Conservation (phyloP, 176 grass and related monocot genomes). For the Cenchrus fungigraminus region DNA sequence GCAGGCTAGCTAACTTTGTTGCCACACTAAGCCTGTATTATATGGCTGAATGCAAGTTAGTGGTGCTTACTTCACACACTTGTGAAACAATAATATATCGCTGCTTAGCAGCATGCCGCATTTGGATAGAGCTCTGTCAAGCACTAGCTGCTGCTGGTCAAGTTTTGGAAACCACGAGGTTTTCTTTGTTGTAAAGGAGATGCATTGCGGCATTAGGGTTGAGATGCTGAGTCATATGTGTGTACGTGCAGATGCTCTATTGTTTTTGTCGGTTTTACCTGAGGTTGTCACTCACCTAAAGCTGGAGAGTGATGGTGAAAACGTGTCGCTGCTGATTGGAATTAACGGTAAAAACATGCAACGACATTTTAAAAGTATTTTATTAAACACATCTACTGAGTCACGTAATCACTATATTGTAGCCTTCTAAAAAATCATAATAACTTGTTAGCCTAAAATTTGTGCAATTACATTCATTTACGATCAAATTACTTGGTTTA, state of each 20-base stretch:
- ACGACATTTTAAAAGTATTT: too few species aligned
- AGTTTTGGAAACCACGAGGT: constrained; percentile 43
- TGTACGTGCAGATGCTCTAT: constrained; percentile 37
- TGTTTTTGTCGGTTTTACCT: constrained; percentile 13
- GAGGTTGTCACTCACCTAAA: neutral
- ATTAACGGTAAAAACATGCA: neutral
- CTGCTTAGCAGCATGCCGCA: constrained; percentile 34
- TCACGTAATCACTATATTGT: neutral
- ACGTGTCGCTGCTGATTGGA: constrained; percentile 1
- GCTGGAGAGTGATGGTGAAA: neutral
- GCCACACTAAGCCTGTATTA: constrained; percentile 26
- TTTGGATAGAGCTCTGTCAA: constrained; percentile 23
- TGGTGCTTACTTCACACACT: constrained; percentile 17
- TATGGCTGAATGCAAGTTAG: constrained; percentile 27
- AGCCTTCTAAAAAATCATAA: neutral
- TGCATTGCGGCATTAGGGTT: constrained; percentile 14
- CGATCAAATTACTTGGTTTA: neutral
- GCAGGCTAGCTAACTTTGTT: constrained; percentile 26
- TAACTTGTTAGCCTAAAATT: neutral
- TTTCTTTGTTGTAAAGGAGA: constrained; percentile 42
- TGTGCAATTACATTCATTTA: neutral
- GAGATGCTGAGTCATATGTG: constrained; percentile 22
- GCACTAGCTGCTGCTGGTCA: constrained; percentile 46
- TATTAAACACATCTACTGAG: too few species aligned
- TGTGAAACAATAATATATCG: constrained; percentile 33